Percentiles rank a stretch among this genome's conserved stretches.
These are phyloP conservation scores for Microdochium trichocladiopsis DNA, from an alignment of 2,329 filamentous ascomycete genomes.

Conservation along the genomic window DNA sequence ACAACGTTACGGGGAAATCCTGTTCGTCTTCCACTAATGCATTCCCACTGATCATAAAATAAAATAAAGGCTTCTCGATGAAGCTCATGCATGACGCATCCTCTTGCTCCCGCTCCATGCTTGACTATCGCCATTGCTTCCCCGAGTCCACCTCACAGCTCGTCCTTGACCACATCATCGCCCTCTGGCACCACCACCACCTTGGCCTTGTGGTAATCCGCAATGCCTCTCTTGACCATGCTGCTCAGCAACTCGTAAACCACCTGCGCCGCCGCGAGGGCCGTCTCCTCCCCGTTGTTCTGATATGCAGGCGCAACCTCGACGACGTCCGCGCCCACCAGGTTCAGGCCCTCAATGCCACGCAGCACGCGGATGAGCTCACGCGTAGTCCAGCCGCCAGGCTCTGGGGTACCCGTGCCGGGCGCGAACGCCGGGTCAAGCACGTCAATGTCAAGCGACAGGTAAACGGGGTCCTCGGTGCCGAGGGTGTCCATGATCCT, in stretches of 20 bases:
- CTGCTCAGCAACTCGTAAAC: slow-evolving; percentile 80
- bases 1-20: too few species aligned
- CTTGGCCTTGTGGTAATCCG: slow-evolving; percentile 13
- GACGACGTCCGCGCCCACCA: slow-evolving; percentile 85
- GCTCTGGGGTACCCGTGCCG: slow-evolving; percentile 82
- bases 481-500: slow-evolving; percentile 67
- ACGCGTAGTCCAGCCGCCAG: slow-evolving; percentile 84
- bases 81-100: too few species aligned
- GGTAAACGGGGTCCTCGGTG: slow-evolving; percentile 69
- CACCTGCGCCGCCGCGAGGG: slow-evolving; percentile 75
- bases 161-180: slow-evolving; percentile 8
- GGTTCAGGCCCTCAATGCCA: slow-evolving; percentile 73
- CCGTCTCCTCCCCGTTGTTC: slow-evolving; percentile 71
- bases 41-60: too few species aligned
- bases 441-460: slow-evolving; percentile 72
- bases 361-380: slow-evolving; percentile 80
- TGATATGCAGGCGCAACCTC: slow-evolving; percentile 86
- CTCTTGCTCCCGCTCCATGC: too few species aligned
- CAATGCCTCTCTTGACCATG: slow-evolving; percentile 52
- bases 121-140: too few species aligned
- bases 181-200: slow-evolving; percentile 14
- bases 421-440: slow-evolving; percentile 62
- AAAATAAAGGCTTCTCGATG: too few species aligned
- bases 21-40: too few species aligned
- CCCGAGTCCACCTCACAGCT: slow-evolving; percentile 1